phyloP scores from a whole-genome alignment of 2,329 filamentous ascomycete species.

The Ascocoryne sarcoides region DNA sequence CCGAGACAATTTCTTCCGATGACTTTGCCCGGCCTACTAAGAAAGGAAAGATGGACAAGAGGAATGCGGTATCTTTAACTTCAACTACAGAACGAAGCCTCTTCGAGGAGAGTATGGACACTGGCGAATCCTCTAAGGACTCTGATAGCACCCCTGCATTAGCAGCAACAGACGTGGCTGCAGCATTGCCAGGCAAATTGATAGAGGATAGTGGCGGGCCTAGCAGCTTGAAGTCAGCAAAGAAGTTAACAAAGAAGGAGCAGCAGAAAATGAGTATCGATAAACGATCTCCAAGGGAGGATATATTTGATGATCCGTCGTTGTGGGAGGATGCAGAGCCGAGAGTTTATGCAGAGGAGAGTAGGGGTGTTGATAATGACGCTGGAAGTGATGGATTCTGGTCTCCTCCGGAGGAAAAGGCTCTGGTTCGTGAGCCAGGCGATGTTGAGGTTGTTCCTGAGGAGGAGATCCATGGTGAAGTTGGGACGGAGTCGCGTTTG shows the following conservation, averaged over 20 bases:
- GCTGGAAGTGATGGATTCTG: constrained; percentile 26
- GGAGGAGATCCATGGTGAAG: background rate
- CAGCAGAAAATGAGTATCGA: constrained; percentile 33
- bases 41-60: constrained; percentile 34
- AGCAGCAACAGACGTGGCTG: constrained; percentile 11
- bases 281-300: constrained; percentile 32
- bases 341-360: constrained; percentile 23
- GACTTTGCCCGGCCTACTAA: constrained; percentile 26
- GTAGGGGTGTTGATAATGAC: constrained; percentile 15
- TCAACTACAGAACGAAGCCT: constrained; percentile 4
- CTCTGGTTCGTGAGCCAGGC: constrained; percentile 2
- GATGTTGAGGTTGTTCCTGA: background rate
- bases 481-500: background rate
- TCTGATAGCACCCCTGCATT: constrained; percentile 5
- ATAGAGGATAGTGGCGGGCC: background rate
- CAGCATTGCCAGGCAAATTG: constrained; percentile 11
- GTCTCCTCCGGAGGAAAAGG: constrained; percentile 25
- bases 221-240: constrained; percentile 14
- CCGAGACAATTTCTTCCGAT: constrained; percentile 16
- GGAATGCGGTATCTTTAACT: constrained; percentile 10
- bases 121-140: background rate
- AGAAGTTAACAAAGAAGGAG: constrained; percentile 31
- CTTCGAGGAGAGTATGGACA: constrained; percentile 2
- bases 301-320: constrained; percentile 37
- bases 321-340: constrained; percentile 38